Evolutionary conservation across 805 yeast genomes (phyloP).

Genomic region (Ogataea paradorogensis): DNA sequence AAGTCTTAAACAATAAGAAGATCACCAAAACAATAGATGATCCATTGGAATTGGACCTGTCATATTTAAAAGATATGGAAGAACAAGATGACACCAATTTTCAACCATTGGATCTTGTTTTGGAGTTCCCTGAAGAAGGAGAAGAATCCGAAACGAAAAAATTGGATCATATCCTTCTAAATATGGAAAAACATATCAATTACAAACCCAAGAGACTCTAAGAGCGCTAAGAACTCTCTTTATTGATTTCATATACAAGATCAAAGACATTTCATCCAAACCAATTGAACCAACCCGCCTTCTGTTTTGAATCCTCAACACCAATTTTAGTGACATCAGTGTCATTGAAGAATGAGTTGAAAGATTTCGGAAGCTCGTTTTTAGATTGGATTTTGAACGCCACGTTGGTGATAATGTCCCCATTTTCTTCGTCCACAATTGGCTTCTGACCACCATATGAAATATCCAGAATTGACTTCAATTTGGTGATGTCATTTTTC

Average conservation of each 20-base stretch:
- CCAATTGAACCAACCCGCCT: slow-evolving; percentile 29
- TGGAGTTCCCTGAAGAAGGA: slow-evolving; percentile 27
- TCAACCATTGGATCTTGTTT: slow-evolving; percentile 7
- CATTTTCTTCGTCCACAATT: slow-evolving; percentile 21
- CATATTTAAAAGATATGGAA: slow-evolving; percentile 11
- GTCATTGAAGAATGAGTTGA: slow-evolving; percentile 28
- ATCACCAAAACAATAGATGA: slow-evolving; percentile 15
- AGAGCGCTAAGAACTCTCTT: slow-evolving; percentile 2
- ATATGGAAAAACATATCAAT: slow-evolving; percentile 20
- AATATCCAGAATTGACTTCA: slow-evolving; percentile 51
- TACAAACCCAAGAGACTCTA: slow-evolving; percentile 25
- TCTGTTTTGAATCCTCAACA: slow-evolving; percentile 27
- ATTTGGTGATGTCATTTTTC: slow-evolving; percentile 54
- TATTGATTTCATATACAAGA: slow-evolving; percentile 6
- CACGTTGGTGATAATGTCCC: slow-evolving; percentile 25
- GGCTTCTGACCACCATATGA: slow-evolving; percentile 20
- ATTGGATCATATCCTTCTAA: slow-evolving; percentile 20
- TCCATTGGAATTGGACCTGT: slow-evolving; percentile 26
- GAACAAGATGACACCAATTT: slow-evolving; percentile 1
- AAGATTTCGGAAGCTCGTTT: slow-evolving; percentile 26
- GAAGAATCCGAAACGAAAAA: slow-evolving; percentile 21
- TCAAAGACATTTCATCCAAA: slow-evolving; percentile 6
- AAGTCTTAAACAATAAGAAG: slow-evolving; percentile 21
- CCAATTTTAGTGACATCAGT: slow-evolving; percentile 25
- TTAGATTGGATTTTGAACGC: slow-evolving; percentile 23